Conservation (phyloP, 805 yeast genomes). For the Kodamaea hsintzibuensis region DNA sequence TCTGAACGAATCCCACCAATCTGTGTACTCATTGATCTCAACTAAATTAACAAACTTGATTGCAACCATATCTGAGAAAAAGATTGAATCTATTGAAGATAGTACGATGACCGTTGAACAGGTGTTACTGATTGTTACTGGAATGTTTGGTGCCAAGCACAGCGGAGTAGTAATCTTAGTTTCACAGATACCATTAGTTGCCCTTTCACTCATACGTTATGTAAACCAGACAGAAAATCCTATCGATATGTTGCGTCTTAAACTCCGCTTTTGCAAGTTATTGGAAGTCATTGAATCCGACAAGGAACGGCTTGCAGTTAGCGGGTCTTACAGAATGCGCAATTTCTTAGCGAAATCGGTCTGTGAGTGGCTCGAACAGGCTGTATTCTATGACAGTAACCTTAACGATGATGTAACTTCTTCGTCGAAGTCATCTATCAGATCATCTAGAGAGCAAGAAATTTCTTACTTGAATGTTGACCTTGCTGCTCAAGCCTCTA, state of each 20-base stretch:
- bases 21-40: constrained; percentile 50
- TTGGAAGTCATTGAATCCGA: constrained; percentile 35
- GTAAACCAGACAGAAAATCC: constrained; percentile 29
- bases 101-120: constrained; percentile 49
- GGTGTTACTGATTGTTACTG: constrained; percentile 45
- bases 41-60: constrained; percentile 43
- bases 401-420: not conserved
- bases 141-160: constrained; percentile 34
- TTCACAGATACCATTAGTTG: constrained; percentile 31
- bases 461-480: constrained; percentile 53
- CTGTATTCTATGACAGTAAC: constrained; percentile 42
- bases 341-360: constrained; percentile 48
- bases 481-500: constrained; percentile 64
- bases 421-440: constrained; percentile 6
- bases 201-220: constrained; percentile 28
- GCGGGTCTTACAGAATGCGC: constrained; percentile 49
- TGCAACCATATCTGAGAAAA: constrained; percentile 30
- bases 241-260: constrained; percentile 35
- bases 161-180: constrained; percentile 39
- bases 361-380: constrained; percentile 55
- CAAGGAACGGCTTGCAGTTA: constrained; percentile 32
- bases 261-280: constrained; percentile 45
- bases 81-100: constrained; percentile 24
- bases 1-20: constrained; percentile 63
- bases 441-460: constrained; percentile 35